Base-by-base conservation (phyloP, 2,329 filamentous ascomycete genomes). In the Aureobasidium namibiae region DNA sequence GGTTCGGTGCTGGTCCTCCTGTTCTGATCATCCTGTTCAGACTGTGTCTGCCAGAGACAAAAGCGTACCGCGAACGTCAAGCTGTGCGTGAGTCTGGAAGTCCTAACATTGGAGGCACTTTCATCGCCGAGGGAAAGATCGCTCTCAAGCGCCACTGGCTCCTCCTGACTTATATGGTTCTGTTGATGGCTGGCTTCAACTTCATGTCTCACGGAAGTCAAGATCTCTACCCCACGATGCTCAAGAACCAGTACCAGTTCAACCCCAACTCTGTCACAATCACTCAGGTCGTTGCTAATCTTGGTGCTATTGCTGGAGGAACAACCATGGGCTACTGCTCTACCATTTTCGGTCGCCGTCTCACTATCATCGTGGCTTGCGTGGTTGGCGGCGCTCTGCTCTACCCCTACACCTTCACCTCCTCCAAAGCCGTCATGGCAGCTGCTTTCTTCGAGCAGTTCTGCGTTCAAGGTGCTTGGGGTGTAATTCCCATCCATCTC, bases 1-100 rank as follows among this genome's bases (percentile, higher is more conserved):
- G 90, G 90, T 94, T 95, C 70, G 89, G 85, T n/a, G 88, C 90
- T 5, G 81, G 85, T 39, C 88, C 88, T 0, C 90, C 90, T 0
- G 79, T 89, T 3, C 69, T 94, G 44, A 86, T 94, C 72, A 94
- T 94, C 67, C 66, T 85, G 59, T 89, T 87, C 77, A 85, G 90
- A 38, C 75, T 91, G 24, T 82, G 80, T 68, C 80, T 95, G 1
- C 87, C 88, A 3, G 90, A 95, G 74, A 95, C 90, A 0, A 73
- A 86, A 44, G 80, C 84, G 0, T 94, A 87, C 73, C 78, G 75
- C 42, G 81, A 87, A 67, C 82, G 87, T 52, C 78, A 84, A 67
- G 78, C 77, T 7, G 74, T 88, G 24, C 82, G 88, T 36, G 76
- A 80, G 36, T 54, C 53, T 13, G 77, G 82, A 34, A 74, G 78